Evolutionary conservation across 1,284 basidiomycete species (phyloP), one percentile per base, ranked within the genome.

Genomic region (Salmacisia buchloeana): DNA sequence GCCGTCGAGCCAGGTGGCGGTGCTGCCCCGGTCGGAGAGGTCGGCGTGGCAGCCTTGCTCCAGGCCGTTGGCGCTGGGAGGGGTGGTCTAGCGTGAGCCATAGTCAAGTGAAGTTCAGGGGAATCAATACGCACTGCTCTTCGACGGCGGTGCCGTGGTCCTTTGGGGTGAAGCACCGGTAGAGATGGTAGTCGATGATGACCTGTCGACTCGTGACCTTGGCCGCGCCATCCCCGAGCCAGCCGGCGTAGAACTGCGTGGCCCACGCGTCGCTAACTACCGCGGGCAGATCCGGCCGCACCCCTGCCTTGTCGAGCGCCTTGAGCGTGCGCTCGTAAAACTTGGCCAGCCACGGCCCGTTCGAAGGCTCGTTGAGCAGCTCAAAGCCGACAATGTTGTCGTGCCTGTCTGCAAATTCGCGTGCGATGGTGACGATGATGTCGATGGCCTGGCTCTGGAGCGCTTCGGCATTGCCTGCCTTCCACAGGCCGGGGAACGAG

Each of bases 121-220:
- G 18, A 43, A 18, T 43, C 5, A 43, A 18, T 5, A 54, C 49
- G 31, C 49, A 54, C 49, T 91, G 89, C 59, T 86, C 83, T 10
- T 83, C 79, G 0, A 85, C 88, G 1, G 84, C 80, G 3, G 85
- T 86, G 0, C 74, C 69, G 33, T 82, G 85, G 78, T 93, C 91
- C 3, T 82, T 81, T 10, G 70, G 72, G 23, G 88, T 89, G 79
- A 90, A 90, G 79, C 89, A 92, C 36, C 91, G 85, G 77, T 93
- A 94, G 23, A 93, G 84, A 77, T 93, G 91, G 73, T 92, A 88
- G 80, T 94, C 91, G 33, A 91, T 81, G 18, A 88, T 86, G 18
- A 87, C 82, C 34, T 15, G 81, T 6, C 35, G 29, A 59, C 70
- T 72, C 57, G 57, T 67, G 18, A 39, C 41, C 9, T 60, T 54